Base-by-base conservation (phyloP, 192 early-diverging fungal genomes). In the Spinellus fusiger region DNA sequence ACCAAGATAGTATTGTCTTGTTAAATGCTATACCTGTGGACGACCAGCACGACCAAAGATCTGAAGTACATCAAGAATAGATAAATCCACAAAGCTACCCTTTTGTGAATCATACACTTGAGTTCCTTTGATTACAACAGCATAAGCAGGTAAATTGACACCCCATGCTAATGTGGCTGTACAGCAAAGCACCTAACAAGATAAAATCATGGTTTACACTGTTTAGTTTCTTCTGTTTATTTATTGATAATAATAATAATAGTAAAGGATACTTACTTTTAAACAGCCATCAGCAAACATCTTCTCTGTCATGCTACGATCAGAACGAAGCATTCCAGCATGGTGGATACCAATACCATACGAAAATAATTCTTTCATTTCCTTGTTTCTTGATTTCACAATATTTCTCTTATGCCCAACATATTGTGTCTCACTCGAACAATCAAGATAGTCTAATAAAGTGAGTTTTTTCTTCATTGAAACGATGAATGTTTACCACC, bases 131-230 rank as follows among this genome's bases (percentile, higher is more conserved):
- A 99, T 98, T 18, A 98, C 81, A 9, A 98, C 98, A 0, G 98
- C 95, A 66, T 96, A 95, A 10, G 98, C 98, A 1, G 95, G 95
- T 65, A 99, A 82, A 64, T 99, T 98, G 46, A 98, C 93, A 73
- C 95, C 98, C 98, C 98, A 99, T 10, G 98, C 98, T 31, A 99
- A 78, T 0, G 98, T 99, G 5, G 98, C 85, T 18, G 98, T 99
- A 83, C 95, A 99, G 72, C 89, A 95, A 28, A 99, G 78, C 5
- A 95, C 90, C 62, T 85, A 74, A n/a, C 35, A 37, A 37, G 7
- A 6, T 13, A 37, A 13, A 37, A 6, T 37, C 35, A 9, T 37
- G 35, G 35, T 9, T 37, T 13, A 9, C 35, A 9, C 35, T 37
- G 13, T 37, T 9, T 37, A 37, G 6, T 37, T 37, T 37, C 13